phyloP scores from a whole-genome alignment of 257 asterid genomes.

The Solanum neorickii region DNA sequence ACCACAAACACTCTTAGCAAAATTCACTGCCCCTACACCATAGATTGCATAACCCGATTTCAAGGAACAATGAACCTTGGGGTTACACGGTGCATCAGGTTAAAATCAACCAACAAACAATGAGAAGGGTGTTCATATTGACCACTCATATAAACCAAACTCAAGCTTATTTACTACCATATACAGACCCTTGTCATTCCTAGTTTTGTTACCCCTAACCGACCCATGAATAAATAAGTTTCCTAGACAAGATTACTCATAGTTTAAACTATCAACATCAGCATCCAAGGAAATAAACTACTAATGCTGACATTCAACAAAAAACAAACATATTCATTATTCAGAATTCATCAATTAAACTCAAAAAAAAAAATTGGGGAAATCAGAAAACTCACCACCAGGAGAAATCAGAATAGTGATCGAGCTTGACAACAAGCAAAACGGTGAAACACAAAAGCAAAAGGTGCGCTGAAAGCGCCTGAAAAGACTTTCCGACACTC shows the following conservation, averaged over 20 bases:
- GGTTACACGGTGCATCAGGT: background rate
- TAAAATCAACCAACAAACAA: background rate
- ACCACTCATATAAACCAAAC: background rate
- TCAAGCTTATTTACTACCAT: background rate
- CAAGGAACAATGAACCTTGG: background rate
- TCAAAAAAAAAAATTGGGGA: background rate
- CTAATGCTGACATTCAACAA: background rate
- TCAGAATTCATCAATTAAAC: background rate
- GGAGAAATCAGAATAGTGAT: constrained; percentile 48
- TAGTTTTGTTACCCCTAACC: background rate
- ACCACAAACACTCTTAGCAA: background rate
- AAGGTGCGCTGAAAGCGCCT: constrained; percentile 70
- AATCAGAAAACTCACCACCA: constrained; percentile 63
- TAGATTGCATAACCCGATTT: background rate
- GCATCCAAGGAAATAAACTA: background rate
- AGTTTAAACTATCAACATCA: background rate
- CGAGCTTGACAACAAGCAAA: constrained; percentile 80
- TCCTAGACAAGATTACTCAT: background rate
- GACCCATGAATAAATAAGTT: background rate
- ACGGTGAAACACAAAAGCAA: constrained; percentile 57
- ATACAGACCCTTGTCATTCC: background rate
- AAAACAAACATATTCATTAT: background rate
- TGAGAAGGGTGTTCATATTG: background rate
- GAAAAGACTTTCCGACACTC: constrained; percentile 77
- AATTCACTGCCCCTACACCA: background rate